Conservation (phyloP, 306 rosid genomes). For the Ziziphus jujuba region DNA sequence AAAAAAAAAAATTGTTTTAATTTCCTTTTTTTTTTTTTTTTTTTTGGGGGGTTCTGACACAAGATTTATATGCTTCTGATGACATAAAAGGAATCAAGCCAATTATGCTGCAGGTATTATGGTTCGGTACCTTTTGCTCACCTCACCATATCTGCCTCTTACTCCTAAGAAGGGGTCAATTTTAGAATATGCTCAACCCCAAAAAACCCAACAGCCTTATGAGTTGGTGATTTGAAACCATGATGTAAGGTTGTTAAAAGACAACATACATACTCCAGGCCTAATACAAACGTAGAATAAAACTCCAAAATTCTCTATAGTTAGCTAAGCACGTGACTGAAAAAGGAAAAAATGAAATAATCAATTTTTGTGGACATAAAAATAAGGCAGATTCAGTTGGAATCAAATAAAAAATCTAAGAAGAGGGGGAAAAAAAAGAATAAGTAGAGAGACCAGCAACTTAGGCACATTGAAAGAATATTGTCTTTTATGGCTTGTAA, state of each 20-base stretch:
- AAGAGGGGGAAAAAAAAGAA: not conserved
- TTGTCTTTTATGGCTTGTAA: no score
- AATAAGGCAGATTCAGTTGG: not conserved
- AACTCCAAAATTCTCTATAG: not conserved
- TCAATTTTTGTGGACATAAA: not conserved
- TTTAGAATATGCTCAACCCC: not conserved
- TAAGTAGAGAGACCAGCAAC: no score
- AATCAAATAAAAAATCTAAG: not conserved
- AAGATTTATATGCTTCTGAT: not conserved
- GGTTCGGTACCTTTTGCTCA: not conserved
- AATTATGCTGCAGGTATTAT: not conserved
- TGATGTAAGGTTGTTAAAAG: not conserved
- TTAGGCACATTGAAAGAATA: no score
- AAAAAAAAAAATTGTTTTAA: not conserved
- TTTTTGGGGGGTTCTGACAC: not conserved
- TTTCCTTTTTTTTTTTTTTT: not conserved
- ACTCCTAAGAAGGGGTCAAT: not conserved
- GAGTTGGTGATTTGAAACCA: not conserved
- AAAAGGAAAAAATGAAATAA: not conserved
- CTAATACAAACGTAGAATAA: not conserved
- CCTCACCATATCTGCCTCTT: not conserved
- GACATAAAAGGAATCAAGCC: not conserved
- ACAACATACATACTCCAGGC: not conserved
- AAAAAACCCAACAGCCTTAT: not conserved
- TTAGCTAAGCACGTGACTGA: not conserved